phyloP scores from a whole-genome alignment of 164 flowering plant species.

The Nymphaea colorata region DNA sequence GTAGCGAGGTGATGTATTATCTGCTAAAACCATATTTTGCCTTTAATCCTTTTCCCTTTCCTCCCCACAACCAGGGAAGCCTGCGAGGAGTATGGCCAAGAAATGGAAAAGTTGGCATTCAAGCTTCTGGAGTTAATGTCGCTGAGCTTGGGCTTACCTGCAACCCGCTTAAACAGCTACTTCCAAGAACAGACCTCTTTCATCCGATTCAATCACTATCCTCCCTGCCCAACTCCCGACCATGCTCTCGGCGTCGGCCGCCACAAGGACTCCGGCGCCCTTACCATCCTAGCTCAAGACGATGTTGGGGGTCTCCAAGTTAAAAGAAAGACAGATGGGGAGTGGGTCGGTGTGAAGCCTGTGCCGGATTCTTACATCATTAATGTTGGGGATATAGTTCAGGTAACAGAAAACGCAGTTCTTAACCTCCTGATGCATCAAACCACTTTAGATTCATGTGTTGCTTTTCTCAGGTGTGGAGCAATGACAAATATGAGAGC shows the following conservation, averaged over 20 bases:
- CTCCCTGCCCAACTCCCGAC: conserved; percentile 31
- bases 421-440: too few species aligned
- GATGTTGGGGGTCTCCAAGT: conserved; percentile 32
- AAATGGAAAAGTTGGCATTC: conserved; percentile 23
- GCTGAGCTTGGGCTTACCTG: conserved; percentile 26
- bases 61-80: conserved; percentile 6
- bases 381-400: conserved; percentile 45
- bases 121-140: conserved; percentile 28
- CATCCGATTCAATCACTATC: conserved; percentile 31
- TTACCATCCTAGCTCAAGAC: conserved; percentile 2
- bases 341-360: conserved; percentile 38
- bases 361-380: conserved; percentile 37
- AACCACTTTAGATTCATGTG: too few species aligned
- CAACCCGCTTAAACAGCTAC: conserved; percentile 14
- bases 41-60: too few species aligned
- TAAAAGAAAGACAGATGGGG: conserved; percentile 31
- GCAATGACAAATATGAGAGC: conserved; percentile 51
- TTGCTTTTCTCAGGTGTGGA: conserved; percentile 27
- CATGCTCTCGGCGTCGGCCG: conserved; percentile 21
- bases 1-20: too few species aligned
- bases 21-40: too few species aligned
- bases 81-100: conserved; percentile 23
- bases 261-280: conserved; percentile 12
- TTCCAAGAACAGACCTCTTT: conserved; percentile 26
- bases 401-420: conserved; percentile 19